A percentile compares a stretch with the other conserved stretches of the same genome.
These are phyloP conservation scores for Scedosporium minutisporum DNA, from an alignment of 2,329 filamentous ascomycete genomes.

Conservation along the genomic window DNA sequence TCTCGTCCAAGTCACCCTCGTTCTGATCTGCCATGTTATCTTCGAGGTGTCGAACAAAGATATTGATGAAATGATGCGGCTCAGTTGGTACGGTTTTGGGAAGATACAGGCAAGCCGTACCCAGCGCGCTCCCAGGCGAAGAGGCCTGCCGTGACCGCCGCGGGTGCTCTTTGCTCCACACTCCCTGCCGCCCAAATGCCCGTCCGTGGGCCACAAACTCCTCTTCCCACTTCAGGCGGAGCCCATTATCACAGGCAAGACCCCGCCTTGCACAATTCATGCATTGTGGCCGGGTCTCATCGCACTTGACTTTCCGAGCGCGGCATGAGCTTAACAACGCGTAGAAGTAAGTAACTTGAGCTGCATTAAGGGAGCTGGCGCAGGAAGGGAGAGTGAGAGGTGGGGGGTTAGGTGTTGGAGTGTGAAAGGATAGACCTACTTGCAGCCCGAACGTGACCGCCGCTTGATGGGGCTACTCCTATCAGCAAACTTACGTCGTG, in stretches of 20 bases:
- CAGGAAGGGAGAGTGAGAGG: neutral
- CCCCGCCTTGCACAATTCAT: conserved; percentile 4
- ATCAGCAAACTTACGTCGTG: conserved; percentile 8
- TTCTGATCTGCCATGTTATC: neutral
- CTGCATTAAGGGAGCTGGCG: neutral
- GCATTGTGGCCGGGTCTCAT: conserved; percentile 6
- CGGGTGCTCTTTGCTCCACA: conserved; percentile 6
- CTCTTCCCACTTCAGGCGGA: conserved; percentile 7
- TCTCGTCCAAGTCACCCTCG: neutral
- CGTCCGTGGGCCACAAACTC: conserved; percentile 6
- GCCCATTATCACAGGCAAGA: conserved; percentile 1
- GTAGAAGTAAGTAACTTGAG: neutral
- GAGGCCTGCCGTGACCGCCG: neutral
- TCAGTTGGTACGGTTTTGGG: neutral
- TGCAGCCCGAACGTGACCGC: conserved; percentile 7
- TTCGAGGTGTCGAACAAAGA: neutral
- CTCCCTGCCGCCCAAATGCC: conserved; percentile 7
- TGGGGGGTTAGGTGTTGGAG: neutral
- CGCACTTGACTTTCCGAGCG: conserved; percentile 10
- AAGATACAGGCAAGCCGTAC: neutral
- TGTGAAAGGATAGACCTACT: conserved; percentile 1
- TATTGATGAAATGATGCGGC: conserved; percentile 6
- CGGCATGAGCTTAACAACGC: conserved; percentile 9
- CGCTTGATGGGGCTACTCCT: neutral
- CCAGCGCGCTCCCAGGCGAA: neutral